A percentile compares a stretch with the other conserved stretches of the same genome.
phyloP scores from a whole-genome alignment of 1,139 yeast genomes.

The Zhuliangozyma parablackwelliae region DNA sequence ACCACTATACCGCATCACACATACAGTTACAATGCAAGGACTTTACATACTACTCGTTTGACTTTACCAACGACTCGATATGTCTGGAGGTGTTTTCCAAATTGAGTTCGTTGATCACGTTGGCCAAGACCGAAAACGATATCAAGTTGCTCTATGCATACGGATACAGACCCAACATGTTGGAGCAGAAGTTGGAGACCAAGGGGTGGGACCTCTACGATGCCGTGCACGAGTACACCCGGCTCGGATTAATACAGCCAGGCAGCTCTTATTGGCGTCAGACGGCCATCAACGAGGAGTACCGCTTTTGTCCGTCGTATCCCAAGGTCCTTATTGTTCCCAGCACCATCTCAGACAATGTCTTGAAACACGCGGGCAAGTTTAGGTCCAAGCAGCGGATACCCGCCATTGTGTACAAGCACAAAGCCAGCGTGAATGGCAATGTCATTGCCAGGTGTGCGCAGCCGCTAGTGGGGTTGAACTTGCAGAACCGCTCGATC shows the following conservation, averaged over 20 bases:
- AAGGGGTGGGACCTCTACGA: slow-evolving; percentile 76
- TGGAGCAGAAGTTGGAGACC: slow-evolving; percentile 58
- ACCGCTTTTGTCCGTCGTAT: slow-evolving; percentile 70
- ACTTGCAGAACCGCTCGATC: slow-evolving; percentile 72
- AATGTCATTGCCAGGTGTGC: slow-evolving; percentile 86
- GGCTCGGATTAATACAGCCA: slow-evolving; percentile 48
- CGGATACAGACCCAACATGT: slow-evolving; percentile 45
- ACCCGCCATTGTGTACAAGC: slow-evolving; percentile 78
- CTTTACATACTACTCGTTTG: slow-evolving; percentile 79
- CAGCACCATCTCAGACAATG: slow-evolving; percentile 68
- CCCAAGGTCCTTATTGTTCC: slow-evolving; percentile 73
- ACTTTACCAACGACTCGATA: slow-evolving; percentile 54
- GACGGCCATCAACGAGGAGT: slow-evolving; percentile 59
- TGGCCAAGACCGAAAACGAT: slow-evolving; percentile 27
- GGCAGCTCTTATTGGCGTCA: slow-evolving; percentile 56
- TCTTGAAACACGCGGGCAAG: slow-evolving; percentile 76
- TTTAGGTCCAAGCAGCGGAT: slow-evolving; percentile 82
- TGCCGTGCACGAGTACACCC: slow-evolving; percentile 56
- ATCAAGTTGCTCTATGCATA: slow-evolving; percentile 46
- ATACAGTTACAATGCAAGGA: slow-evolving; percentile 79
- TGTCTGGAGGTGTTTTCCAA: slow-evolving; percentile 73
- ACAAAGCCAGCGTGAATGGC: slow-evolving; percentile 51
- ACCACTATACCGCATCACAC: slow-evolving; percentile 48
- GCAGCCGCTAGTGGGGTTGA: slow-evolving; percentile 89
- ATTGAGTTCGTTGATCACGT: slow-evolving; percentile 56